Conservation (phyloP, 495 filamentous ascomycete species). For the Cenococcum geophilum region DNA sequence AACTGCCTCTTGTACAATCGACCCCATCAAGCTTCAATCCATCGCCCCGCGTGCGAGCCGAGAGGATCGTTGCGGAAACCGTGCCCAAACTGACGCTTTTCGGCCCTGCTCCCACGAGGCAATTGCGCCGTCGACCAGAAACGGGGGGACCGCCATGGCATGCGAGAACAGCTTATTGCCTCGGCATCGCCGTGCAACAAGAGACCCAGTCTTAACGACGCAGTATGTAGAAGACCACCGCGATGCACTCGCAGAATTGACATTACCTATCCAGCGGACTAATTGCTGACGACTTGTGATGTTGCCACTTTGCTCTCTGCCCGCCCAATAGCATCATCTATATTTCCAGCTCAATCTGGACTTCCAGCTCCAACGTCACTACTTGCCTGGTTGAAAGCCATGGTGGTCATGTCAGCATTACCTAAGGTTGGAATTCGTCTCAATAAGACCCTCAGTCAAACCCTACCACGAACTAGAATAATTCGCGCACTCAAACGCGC, state of each 20-base stretch:
- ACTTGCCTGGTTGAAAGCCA: neutral
- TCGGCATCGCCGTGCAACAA: neutral
- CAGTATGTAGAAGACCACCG: slow-evolving; percentile 2
- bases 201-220: neutral
- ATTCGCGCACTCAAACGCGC: slow-evolving; percentile 22
- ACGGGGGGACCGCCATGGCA: neutral
- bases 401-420: neutral
- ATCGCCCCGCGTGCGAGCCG: neutral
- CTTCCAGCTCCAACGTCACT: neutral
- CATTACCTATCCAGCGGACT: slow-evolving; percentile 1
- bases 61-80: neutral
- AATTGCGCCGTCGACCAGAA: neutral
- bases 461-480: neutral
- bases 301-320: neutral
- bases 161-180: neutral
- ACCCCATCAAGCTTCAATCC: neutral
- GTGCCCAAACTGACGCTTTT: neutral
- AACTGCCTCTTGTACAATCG: neutral
- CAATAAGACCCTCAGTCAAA: neutral
- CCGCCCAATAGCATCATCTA: slow-evolving; percentile 1
- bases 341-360: neutral
- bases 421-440: neutral
- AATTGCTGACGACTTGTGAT: neutral
- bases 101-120: slow-evolving; percentile 6
- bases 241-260: neutral